phyloP scores from a whole-genome alignment of 208 protist genomes.

The Strigomonas galati region DNA sequence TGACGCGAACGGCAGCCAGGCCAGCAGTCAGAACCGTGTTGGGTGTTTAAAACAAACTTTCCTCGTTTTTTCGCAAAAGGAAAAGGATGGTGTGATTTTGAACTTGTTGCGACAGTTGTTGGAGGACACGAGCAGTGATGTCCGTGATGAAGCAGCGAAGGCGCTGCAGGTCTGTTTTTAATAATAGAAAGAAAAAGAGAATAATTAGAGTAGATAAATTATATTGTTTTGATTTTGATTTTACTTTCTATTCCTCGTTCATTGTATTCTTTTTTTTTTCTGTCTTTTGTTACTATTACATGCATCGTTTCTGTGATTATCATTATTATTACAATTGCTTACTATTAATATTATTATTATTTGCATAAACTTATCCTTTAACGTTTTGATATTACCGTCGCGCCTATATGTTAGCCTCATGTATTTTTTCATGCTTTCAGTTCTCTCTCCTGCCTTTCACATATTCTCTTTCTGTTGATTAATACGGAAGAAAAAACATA shows the following conservation, averaged over 20 bases:
- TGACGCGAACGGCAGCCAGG: not conserved
- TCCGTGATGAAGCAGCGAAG: constrained; percentile 74
- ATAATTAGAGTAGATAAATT: constrained; percentile 7
- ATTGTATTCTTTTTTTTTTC: constrained; percentile 1
- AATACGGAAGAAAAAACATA: not conserved
- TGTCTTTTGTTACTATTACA: not conserved
- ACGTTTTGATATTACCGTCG: too few species aligned
- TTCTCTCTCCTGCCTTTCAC: too few species aligned
- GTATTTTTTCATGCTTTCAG: too few species aligned
- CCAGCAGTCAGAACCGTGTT: not conserved
- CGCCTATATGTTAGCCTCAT: too few species aligned
- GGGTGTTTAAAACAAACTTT: constrained; percentile 1
- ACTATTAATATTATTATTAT: too few species aligned
- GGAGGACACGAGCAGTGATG: constrained; percentile 63
- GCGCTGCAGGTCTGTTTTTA: constrained; percentile 76
- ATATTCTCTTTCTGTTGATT: constrained; percentile 15
- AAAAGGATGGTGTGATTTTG: constrained; percentile 70
- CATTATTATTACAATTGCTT: too few species aligned
- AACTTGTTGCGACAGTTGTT: constrained; percentile 62
- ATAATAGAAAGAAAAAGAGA: constrained; percentile 2
- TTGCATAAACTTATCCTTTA: too few species aligned
- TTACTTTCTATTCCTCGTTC: not conserved
- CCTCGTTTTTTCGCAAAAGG: constrained; percentile 48
- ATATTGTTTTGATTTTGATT: constrained; percentile 14
- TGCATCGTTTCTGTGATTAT: not conserved